Percentiles rank a stretch among this genome's conserved stretches.
Evolutionary conservation across 2,329 filamentous ascomycete genomes (phyloP).

Genomic region (Hypocreales sp.): DNA sequence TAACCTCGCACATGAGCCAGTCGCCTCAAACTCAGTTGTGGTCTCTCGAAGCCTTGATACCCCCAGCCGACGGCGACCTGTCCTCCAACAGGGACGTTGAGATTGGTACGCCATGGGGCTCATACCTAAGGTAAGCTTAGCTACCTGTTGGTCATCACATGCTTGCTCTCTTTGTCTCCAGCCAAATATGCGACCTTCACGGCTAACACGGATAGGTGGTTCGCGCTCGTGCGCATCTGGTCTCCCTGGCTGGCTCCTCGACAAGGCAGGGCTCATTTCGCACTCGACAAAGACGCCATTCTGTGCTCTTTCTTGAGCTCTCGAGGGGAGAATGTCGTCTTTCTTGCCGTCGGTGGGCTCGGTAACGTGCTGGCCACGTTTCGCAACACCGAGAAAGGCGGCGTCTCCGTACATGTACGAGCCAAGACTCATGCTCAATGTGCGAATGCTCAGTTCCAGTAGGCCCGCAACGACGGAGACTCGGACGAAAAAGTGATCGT

Average conservation of each 20-base stretch:
- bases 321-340: constrained; percentile 58
- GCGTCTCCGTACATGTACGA: constrained; percentile 50
- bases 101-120: constrained; percentile 48
- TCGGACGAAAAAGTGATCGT: constrained; percentile 40
- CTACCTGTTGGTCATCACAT: neutral
- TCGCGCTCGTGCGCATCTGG: constrained; percentile 66
- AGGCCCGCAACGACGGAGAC: constrained; percentile 52
- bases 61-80: constrained; percentile 36
- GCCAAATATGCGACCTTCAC: no score
- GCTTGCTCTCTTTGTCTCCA: neutral
- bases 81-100: constrained; percentile 40
- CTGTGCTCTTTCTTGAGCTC: constrained; percentile 61
- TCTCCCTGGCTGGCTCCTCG: constrained; percentile 79
- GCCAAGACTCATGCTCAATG: neutral
- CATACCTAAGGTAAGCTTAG: constrained; percentile 31
- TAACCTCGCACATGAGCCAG: constrained; percentile 44
- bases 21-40: constrained; percentile 55
- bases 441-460: constrained; percentile 4
- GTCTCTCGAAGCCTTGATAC: constrained; percentile 43
- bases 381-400: constrained; percentile 46
- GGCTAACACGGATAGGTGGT: constrained; percentile 52
- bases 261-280: constrained; percentile 55
- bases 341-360: constrained; percentile 64
- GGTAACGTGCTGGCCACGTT: constrained; percentile 57
- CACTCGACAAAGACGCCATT: constrained; percentile 62